These are phyloP conservation scores for Coniochaeta sp. DNA, from an alignment of 2,329 filamentous ascomycete species.

Conservation along the genomic window DNA sequence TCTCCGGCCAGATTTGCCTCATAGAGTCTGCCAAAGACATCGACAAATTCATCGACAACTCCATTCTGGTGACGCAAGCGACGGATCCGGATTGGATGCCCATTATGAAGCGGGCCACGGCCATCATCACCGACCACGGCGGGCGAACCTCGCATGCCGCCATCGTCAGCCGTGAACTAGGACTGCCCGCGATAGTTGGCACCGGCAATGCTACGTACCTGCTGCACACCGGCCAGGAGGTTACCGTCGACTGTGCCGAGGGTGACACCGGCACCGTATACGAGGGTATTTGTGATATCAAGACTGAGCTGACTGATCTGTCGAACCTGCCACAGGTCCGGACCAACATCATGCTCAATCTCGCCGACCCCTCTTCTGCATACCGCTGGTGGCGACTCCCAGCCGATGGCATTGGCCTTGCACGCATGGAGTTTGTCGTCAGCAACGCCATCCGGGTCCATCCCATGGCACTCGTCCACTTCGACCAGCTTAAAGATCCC, in stretches of 20 bases:
- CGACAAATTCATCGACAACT: slow-evolving; percentile 23
- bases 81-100: slow-evolving; percentile 31
- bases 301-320: slow-evolving; percentile 21
- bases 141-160: slow-evolving; percentile 30
- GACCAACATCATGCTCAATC: slow-evolving; percentile 29
- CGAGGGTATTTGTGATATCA: slow-evolving; percentile 24
- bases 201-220: slow-evolving; percentile 26
- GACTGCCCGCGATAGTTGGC: slow-evolving; percentile 28
- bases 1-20: slow-evolving; percentile 23
- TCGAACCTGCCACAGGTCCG: slow-evolving; percentile 12
- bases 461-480: slow-evolving; percentile 27
- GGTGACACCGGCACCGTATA: slow-evolving; percentile 28
- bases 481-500: slow-evolving; percentile 20
- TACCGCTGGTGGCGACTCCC: slow-evolving; percentile 32
- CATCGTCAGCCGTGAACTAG: slow-evolving; percentile 31
- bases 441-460: slow-evolving; percentile 27
- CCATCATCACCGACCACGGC: slow-evolving; percentile 29
- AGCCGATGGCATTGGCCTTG: slow-evolving; percentile 28
- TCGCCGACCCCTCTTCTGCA: slow-evolving; percentile 27
- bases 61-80: slow-evolving; percentile 24
- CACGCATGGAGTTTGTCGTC: slow-evolving; percentile 32
- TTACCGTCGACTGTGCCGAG: slow-evolving; percentile 30
- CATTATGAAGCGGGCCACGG: slow-evolving; percentile 27
- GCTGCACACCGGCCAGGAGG: slow-evolving; percentile 26
- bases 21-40: slow-evolving; percentile 21